Percentiles rank a stretch among this genome's conserved stretches.
Evolutionary conservation across 2,329 filamentous ascomycete genomes (phyloP).

Genomic region (Colletotrichum spinosum): DNA sequence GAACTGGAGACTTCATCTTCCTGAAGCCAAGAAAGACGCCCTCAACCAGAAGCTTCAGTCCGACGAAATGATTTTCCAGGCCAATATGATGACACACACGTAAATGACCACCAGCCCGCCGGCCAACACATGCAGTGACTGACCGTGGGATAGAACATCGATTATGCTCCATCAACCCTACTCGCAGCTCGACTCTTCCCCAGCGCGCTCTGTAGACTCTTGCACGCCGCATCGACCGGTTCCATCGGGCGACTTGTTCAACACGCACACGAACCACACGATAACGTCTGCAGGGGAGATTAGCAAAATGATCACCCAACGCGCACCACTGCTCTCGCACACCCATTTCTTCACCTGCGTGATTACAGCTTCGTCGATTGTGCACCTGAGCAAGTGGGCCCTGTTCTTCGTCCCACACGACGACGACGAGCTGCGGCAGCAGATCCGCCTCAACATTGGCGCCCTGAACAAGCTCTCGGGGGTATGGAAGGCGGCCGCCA

Average conservation of each 20-base stretch:
- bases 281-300: constrained; percentile 83
- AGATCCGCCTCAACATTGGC: constrained; percentile 82
- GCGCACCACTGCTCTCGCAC: constrained; percentile 77
- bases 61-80: constrained; percentile 94
- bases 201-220: constrained; percentile 69
- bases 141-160: constrained; percentile 58
- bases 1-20: constrained; percentile 86
- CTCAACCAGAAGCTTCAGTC: constrained; percentile 77
- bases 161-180: constrained; percentile 85
- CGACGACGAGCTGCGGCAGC: constrained; percentile 77
- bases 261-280: constrained; percentile 81
- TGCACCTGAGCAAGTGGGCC: constrained; percentile 84
- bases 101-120: constrained; percentile 41
- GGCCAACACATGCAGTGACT: not conserved
- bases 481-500: constrained; percentile 79
- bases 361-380: constrained; percentile 81
- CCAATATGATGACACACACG: constrained; percentile 80
- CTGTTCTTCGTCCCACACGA: constrained; percentile 70
- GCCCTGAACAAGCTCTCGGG: constrained; percentile 76
- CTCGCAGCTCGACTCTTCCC: constrained; percentile 77
- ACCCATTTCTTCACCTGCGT: constrained; percentile 88
- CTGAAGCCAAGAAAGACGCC: constrained; percentile 76
- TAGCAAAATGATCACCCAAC: constrained; percentile 79
- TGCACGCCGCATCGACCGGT: constrained; percentile 72
- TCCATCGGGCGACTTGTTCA: constrained; percentile 64